Conservation (phyloP, 108 stramenopile genomes). For the Fragilaria radians region DNA sequence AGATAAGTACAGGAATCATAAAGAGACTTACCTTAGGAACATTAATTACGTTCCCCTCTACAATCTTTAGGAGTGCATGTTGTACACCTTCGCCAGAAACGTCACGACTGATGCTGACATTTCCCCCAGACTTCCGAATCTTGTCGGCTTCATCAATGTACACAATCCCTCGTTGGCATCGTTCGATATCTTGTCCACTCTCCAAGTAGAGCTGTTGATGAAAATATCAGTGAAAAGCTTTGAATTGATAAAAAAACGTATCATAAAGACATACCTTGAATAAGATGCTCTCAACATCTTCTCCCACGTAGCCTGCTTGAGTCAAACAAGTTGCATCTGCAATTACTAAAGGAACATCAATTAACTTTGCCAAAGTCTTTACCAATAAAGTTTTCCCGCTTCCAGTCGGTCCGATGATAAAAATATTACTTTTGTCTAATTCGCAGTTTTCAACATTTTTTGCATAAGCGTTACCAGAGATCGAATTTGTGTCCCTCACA, state of each 20-base stretch:
- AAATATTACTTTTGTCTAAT: slow-evolving; percentile 95
- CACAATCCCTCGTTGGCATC: slow-evolving; percentile 89
- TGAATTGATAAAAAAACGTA: neutral
- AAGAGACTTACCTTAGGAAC: slow-evolving; percentile 88
- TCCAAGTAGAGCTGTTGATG: slow-evolving; percentile 73
- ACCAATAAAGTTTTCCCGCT: slow-evolving; percentile 90
- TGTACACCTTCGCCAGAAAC: slow-evolving; percentile 97
- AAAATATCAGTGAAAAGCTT: neutral
- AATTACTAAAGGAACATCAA: slow-evolving; percentile 93
- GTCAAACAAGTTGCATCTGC: slow-evolving; percentile 96
- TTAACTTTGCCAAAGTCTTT: slow-evolving; percentile 88
- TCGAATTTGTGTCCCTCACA: slow-evolving; percentile 39
- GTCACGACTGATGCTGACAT: slow-evolving; percentile 93
- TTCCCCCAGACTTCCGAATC: slow-evolving; percentile 88
- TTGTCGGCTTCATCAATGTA: slow-evolving; percentile 96
- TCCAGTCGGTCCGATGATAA: slow-evolving; percentile 92
- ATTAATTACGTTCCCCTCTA: slow-evolving; percentile 97
- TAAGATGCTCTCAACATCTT: slow-evolving; percentile 95
- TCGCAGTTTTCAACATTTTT: slow-evolving; percentile 74
- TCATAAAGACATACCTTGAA: slow-evolving; percentile 56
- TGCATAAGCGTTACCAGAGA: slow-evolving; percentile 47
- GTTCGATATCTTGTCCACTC: slow-evolving; percentile 90
- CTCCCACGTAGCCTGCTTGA: slow-evolving; percentile 97
- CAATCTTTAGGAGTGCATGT: slow-evolving; percentile 97
- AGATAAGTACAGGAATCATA: no score